Evolutionary conservation across 148 eudicot species (phyloP).

Genomic region (Camellia sinensis): DNA sequence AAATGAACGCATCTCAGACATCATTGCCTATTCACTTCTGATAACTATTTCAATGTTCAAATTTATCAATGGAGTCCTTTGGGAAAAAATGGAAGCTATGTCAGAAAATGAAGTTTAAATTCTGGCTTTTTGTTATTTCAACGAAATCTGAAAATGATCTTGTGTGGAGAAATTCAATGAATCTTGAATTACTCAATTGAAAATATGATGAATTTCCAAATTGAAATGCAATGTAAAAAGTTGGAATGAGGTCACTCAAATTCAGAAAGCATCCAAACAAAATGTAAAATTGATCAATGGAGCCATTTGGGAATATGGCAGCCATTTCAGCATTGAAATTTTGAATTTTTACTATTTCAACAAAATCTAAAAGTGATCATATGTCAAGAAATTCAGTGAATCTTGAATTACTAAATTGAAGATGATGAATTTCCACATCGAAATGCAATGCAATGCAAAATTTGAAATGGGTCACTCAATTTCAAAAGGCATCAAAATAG

Average conservation of each 20-base stretch:
- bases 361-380: not conserved
- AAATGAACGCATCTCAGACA: not conserved
- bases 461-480: not conserved
- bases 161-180: not conserved
- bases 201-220: not conserved
- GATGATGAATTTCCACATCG: not conserved
- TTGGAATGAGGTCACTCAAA: not conserved
- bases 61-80: slow-evolving; percentile 5
- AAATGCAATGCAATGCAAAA: not conserved
- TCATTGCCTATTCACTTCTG: not conserved
- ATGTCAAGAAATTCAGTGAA: not conserved
- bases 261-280: not conserved
- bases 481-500: not conserved
- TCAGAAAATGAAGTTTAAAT: not conserved
- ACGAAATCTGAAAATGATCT: not conserved
- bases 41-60: not conserved
- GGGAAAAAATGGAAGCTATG: not conserved
- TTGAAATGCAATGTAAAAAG: not conserved
- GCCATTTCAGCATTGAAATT: not conserved
- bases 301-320: not conserved
- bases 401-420: not conserved
- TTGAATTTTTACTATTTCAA: not conserved
- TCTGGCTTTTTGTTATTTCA: not conserved
- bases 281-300: not conserved
- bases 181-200: not conserved